phyloP scores from a whole-genome alignment of 345 rosid genomes.

The Isatis tinctoria region DNA sequence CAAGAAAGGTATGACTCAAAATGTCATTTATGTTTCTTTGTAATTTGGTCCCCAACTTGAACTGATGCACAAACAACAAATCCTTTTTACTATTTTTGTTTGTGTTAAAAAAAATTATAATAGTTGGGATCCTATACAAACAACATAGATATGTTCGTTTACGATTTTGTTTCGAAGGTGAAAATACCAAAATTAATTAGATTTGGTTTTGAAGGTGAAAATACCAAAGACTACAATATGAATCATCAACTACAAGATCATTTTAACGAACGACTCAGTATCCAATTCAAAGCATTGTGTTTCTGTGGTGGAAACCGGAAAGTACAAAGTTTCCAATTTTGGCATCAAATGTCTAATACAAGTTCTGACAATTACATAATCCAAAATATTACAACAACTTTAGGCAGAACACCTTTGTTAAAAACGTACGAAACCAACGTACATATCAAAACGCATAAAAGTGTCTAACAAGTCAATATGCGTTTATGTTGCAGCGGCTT shows the following conservation, averaged over 20 bases:
- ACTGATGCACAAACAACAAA: background rate
- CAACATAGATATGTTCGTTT: background rate
- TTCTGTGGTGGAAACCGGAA: background rate
- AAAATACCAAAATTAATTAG: background rate
- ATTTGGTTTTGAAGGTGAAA: too few relatives aligned
- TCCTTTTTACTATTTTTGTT: background rate
- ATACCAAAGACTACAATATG: background rate
- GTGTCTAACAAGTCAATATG: background rate
- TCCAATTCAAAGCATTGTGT: background rate
- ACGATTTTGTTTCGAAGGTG: background rate
- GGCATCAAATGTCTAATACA: background rate
- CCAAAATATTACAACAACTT: background rate
- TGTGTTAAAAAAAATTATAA: background rate
- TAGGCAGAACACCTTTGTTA: background rate
- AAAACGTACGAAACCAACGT: background rate
- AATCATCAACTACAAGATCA: background rate
- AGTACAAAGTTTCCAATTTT: constrained; percentile 2
- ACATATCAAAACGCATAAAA: background rate
- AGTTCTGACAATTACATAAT: background rate
- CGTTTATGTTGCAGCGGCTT: background rate
- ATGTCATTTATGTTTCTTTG: background rate
- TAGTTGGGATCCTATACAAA: background rate
- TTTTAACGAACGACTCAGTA: background rate
- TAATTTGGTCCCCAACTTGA: background rate
- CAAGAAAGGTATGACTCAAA: background rate